Evolutionary conservation across 2,329 filamentous ascomycete species (phyloP), one percentile per base, ranked within the genome.

Genomic region (Coniochaeta ligniaria): DNA sequence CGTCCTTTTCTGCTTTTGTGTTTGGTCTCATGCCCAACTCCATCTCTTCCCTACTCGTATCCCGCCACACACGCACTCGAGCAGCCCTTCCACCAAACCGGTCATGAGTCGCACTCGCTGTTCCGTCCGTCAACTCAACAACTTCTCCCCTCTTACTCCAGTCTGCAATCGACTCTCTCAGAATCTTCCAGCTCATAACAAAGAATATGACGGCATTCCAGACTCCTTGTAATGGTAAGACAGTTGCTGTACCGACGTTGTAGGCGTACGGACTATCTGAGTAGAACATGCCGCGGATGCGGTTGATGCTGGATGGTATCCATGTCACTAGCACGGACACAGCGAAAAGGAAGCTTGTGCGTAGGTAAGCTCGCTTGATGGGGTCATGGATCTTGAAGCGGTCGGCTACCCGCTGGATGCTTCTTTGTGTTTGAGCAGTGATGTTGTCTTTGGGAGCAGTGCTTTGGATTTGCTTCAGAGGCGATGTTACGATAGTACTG

Each of bases 141-240:
- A 47, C 57, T 24, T 52, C 22, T 52, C 47, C 47, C 14, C 47
- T n/a, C 12, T 52, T 52, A n/a, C 54, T 57, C 54, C 54, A 57
- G 47, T 63, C 58, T 5, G n/a, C 47, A 9, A 60, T 43, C 12
- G 52, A 59, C 24, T 60, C 55, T 9, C 41, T 35, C 2, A 63
- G 45, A 1, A 59, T 50, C 16, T 22, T 61, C 60, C 65, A 61
- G 52, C 60, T 65, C 9, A 52, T 60, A 7, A 55, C 56, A 22
- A 63, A 63, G 56, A 66, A 66, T 14, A 66, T 61, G 7, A 61
- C 56, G 1, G 43, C 63, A 28, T 62, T 65, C 62, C 62, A 65
- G 1, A 65, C 57, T 14, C 65, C 65, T 45, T 66, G 65, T 11
- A 65, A 17, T 4, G 63, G 62, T 9, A 65, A 31, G 3, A 64